Base-by-base conservation (phyloP, 1,284 basidiomycete genomes). In the Microbotryum lychnidis-dioicae region DNA sequence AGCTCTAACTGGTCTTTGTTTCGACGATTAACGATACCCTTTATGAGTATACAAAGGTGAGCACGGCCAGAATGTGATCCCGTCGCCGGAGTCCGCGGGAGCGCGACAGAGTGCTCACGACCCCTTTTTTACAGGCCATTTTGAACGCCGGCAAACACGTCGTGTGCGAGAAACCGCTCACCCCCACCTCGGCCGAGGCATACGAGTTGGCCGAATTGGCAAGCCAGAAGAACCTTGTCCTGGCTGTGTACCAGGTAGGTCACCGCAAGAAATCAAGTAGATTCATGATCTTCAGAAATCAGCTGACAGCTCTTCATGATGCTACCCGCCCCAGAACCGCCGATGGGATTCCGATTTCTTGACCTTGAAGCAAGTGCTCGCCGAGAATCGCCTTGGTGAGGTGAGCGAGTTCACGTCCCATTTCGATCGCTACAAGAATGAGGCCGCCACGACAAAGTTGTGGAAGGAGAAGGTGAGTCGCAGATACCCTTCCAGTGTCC, bases 261-360 rank as follows among this genome's bases (percentile, higher is more conserved):
- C n/a, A 9, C 5, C 18, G 37, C 37, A 42, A 16, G 12, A 42
- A 42, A 51, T n/a, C 31, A 31, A 31, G 31, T 9, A 31, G 31
- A 9, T 20, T 27, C 27, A 9, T 47, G 47, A 14, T 37, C 27
- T 31, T 20, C 4, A 20, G 9, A 20, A 25, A 46, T 16, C 23
- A 14, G 16, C 18, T 16, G 45, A 31, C 18, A 1, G 20, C 29
- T 48, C 16, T 20, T 54, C 8, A 3, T 48, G 23, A 6, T 33
- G 20, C 37, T 29, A 6, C 56, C 5, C 33, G 4, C 90, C 84
- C 76, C 89, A 92, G 74, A 92, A 91, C 75, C 80, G 87, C 56
- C 80, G 87, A 67, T 89, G 84, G 83, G 87, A 89, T 75, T 83
- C 84, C 2, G 90, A 93, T 73, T 91, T 86, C 76, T 77, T 90